Base-by-base conservation (phyloP, 192 early-diverging fungal species). In the Podila horticola region DNA sequence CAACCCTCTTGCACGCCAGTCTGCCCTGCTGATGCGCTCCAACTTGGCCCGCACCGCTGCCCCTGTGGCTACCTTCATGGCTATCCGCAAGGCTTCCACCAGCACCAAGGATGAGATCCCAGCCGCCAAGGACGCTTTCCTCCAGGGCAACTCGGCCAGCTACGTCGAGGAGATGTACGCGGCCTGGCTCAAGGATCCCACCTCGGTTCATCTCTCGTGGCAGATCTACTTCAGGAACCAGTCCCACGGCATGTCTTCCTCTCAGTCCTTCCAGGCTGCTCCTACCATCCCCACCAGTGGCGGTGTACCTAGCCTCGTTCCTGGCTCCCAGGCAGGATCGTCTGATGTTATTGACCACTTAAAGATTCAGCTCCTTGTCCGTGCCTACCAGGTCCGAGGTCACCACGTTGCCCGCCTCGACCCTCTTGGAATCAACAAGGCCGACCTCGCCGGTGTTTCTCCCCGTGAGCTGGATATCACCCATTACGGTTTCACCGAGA, bases 121-220 rank as follows among this genome's bases (percentile, higher is more conserved):
- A 22, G 89, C 89, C 34, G 77, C 92, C 22, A 91, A 88, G 74
- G 94, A 95, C 72, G 91, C 84, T 55, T 99, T 99, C 86, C 84
- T 97, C 61, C 94, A 93, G 79, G 95, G 96, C 55, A 92, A 90
- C 69, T 91, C 94, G 55, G 92, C 93, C 30, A 84, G 86, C 61
- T 98, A 98, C 82, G 90, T 99, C 82, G 96, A 97, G 75, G 93
- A 97, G 60, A 98, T 98, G 96, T 98, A 97, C 89, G 86, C 88
- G 64, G 95, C 96, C 29, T 99, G 97, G 94, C 88, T 89, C 34
- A 88, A 88, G 74, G 95, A 99, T 70, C 97, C 98, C 17, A 85
- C 84, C 50, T 93, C 94, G 7, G 98, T 99, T 26, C 96, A 98
- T 83, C 86, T 94, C 51, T 97, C 96, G 62, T 99, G 98, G 98